Conservation (phyloP, 495 filamentous ascomycete genomes). For the Aspergillus nanangensis region DNA sequence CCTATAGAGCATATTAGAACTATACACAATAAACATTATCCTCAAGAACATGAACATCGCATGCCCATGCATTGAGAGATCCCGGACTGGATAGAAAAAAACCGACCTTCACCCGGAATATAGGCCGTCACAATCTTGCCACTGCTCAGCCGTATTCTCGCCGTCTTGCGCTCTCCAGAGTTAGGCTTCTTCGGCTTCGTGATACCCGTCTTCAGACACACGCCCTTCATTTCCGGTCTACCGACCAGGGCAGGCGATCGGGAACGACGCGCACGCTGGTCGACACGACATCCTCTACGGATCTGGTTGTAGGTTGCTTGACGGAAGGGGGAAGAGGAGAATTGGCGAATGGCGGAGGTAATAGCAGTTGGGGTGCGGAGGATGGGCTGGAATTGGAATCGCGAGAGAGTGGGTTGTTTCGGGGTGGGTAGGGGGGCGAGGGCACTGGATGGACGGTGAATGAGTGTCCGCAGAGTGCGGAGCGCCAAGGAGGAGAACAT, state of each 20-base stretch:
- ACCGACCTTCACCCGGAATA: constrained; percentile 88
- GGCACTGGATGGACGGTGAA: constrained; percentile 33
- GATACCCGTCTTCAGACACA: constrained; percentile 86
- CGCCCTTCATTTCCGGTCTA: constrained; percentile 84
- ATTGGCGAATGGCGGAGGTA: constrained; percentile 26
- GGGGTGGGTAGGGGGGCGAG: constrained; percentile 13
- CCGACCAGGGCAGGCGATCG: constrained; percentile 78
- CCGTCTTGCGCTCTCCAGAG: constrained; percentile 89
- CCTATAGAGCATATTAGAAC: constrained; percentile 39
- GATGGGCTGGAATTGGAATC: constrained; percentile 31
- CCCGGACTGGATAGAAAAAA: constrained; percentile 5
- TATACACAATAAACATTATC: constrained; percentile 10
- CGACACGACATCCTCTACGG: constrained; percentile 66
- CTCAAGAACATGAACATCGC: background rate
- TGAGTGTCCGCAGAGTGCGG: constrained; percentile 34
- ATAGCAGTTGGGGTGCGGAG: constrained; percentile 28
- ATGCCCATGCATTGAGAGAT: background rate
- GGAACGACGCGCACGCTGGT: constrained; percentile 73
- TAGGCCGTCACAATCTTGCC: constrained; percentile 84
- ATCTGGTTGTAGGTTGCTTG: constrained; percentile 51
- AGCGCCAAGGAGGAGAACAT: constrained; percentile 39
- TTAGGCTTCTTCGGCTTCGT: constrained; percentile 98
- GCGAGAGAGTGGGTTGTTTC: constrained; percentile 15
- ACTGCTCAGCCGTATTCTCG: constrained; percentile 79
- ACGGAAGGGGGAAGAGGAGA: constrained; percentile 38